Percentiles rank a stretch among this genome's conserved stretches.
Conservation (phyloP, 2,329 filamentous ascomycete genomes). For the Chaetomiaceae sp. region DNA sequence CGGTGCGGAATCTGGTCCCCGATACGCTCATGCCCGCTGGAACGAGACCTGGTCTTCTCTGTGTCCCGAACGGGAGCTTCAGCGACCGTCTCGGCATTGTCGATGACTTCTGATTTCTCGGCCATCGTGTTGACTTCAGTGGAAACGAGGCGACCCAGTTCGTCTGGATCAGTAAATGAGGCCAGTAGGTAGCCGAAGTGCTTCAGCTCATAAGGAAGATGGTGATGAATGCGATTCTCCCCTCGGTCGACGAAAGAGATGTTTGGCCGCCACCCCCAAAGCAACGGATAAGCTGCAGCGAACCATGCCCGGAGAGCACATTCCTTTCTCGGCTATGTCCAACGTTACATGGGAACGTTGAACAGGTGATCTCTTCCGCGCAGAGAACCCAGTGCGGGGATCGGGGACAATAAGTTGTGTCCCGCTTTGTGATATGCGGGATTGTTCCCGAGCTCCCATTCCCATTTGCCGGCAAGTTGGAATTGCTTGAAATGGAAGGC, state of each 20-base stretch:
- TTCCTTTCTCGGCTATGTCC: conserved; percentile 7
- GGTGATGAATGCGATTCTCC: too few relatives aligned
- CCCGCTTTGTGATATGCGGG: neutral
- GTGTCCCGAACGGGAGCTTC: conserved; percentile 19
- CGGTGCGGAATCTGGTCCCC: conserved; percentile 38
- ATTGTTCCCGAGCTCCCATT: neutral
- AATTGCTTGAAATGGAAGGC: neutral
- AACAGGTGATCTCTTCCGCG: neutral
- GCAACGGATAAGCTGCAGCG: too few relatives aligned
- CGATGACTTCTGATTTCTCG: conserved; percentile 3
- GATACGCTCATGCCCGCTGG: conserved; percentile 19
- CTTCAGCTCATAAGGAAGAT: too few relatives aligned
- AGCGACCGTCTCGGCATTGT: conserved; percentile 4
- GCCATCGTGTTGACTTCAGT: conserved; percentile 7
- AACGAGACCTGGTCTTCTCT: conserved; percentile 28
- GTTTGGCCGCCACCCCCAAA: too few relatives aligned
- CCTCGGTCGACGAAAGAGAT: too few relatives aligned
- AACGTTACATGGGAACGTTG: neutral
- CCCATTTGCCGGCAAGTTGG: neutral
- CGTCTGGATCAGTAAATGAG: too few relatives aligned
- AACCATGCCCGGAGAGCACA: too few relatives aligned
- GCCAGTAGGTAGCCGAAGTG: too few relatives aligned
- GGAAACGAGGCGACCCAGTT: too few relatives aligned
- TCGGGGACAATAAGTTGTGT: neutral
- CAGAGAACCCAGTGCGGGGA: conserved; percentile 3